Conservation (phyloP, 495 filamentous ascomycete species). For the Astrothelium subdiscretum region DNA sequence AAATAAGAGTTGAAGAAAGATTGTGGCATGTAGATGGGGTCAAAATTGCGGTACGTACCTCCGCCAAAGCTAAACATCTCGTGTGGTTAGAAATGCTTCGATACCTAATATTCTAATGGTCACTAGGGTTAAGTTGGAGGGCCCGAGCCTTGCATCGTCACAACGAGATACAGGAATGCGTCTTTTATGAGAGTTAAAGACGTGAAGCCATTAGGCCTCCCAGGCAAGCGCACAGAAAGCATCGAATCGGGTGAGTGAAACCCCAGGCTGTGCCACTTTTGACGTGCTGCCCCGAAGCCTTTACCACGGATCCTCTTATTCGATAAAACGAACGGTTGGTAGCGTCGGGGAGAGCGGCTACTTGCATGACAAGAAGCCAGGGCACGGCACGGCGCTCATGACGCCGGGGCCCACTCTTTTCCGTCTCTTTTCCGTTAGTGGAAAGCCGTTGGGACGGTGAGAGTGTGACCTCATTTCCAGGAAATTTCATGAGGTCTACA, state of each 20-base stretch:
- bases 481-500: not conserved
- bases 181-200: not conserved
- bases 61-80: not conserved
- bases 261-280: no score
- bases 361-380: not conserved
- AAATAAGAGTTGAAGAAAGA: no score
- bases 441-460: not conserved
- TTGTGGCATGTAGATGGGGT: not conserved
- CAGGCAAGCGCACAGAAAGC: no score
- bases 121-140: no score
- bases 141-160: not conserved
- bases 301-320: no score
- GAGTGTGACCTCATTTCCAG: not conserved
- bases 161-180: not conserved
- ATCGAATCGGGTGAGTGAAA: no score
- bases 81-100: not conserved
- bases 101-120: no score
- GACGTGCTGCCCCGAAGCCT: not conserved
- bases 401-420: not conserved
- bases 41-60: not conserved
- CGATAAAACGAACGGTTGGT: not conserved
- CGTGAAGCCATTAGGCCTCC: no score
- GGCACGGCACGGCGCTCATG: no score
- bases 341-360: not conserved
- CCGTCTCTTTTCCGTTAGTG: not conserved